A percentile compares a stretch with the other conserved stretches of the same genome.
These are phyloP conservation scores for Colletotrichum sp. DNA, from an alignment of 2,329 filamentous ascomycete genomes.

Conservation along the genomic window DNA sequence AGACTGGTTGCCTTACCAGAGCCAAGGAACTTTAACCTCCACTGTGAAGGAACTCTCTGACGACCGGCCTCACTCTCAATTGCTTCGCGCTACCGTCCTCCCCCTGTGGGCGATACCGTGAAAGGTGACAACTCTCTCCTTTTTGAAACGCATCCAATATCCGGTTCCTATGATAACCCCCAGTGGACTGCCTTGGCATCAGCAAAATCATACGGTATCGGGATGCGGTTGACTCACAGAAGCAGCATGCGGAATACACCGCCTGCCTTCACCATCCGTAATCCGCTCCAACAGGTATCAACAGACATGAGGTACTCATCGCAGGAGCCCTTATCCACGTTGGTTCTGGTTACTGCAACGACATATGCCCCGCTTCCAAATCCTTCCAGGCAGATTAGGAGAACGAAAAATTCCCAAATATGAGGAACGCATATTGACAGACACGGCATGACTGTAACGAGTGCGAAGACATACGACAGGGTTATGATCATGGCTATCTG, in stretches of 20 bases:
- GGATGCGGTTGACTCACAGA: neutral
- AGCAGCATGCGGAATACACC: neutral
- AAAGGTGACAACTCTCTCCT: neutral
- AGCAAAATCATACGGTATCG: neutral
- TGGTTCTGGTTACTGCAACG: neutral
- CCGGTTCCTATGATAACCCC: neutral
- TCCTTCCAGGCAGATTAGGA: neutral
- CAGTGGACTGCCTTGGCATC: neutral
- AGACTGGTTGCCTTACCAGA: neutral
- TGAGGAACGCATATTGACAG: neutral
- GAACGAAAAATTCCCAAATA: neutral
- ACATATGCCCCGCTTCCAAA: neutral
- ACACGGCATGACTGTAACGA: neutral
- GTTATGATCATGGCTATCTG: neutral
- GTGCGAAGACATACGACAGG: neutral
- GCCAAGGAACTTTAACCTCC: neutral
- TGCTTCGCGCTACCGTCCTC: neutral
- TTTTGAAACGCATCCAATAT: neutral
- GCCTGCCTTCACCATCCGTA: neutral
- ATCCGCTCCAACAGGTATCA: neutral
- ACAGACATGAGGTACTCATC: neutral
- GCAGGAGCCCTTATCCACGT: neutral
- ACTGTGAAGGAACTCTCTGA: neutral
- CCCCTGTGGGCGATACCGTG: neutral
- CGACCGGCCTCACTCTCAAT: neutral